Evolutionary conservation across 345 rosid genomes (phyloP).

Genomic region (Syzygium jambos): DNA sequence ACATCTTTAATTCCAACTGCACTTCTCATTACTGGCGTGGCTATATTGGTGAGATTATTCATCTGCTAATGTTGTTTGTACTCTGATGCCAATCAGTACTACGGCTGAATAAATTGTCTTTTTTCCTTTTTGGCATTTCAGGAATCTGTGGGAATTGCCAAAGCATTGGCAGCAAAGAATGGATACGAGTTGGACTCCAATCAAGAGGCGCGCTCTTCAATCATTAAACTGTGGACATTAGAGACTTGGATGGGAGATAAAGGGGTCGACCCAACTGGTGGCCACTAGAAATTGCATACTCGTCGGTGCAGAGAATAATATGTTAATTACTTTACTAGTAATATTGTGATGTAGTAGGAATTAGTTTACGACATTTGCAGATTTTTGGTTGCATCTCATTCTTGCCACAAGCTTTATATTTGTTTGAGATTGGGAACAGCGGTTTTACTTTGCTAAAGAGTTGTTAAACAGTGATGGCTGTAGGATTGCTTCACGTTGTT

Average conservation of each 20-base stretch:
- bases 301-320: not conserved
- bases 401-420: no score
- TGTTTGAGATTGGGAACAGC: not conserved
- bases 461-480: not conserved
- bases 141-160: no score
- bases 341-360: no score
- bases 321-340: not conserved
- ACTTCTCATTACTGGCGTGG: no score
- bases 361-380: no score
- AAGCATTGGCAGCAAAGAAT: conserved; percentile 97
- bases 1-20: no score
- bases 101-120: no score
- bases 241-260: not conserved
- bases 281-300: not conserved
- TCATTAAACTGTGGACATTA: not conserved
- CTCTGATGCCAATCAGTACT: no score
- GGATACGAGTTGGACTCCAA: conserved; percentile 96
- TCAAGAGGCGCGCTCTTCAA: conserved; percentile 57
- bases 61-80: no score
- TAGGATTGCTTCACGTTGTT: not conserved
- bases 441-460: not conserved
- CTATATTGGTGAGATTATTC: no score
- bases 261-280: not conserved
- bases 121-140: no score
- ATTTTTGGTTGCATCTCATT: no score